These are phyloP conservation scores for Scenedesmus sp. DNA, from an alignment of 163 green algal species.

Conservation along the genomic window DNA sequence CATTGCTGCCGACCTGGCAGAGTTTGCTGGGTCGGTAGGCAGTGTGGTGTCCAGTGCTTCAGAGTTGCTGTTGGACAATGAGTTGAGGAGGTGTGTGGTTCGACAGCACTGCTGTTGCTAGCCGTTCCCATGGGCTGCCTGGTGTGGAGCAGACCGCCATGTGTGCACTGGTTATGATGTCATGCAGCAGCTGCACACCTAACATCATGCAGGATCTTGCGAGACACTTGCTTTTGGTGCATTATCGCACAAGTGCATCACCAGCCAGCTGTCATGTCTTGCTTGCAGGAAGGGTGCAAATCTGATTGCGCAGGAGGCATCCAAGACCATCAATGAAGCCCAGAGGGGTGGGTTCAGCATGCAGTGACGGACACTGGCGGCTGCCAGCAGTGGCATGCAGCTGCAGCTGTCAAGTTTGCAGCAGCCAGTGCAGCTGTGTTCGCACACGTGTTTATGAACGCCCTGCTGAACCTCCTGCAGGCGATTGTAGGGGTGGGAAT, in stretches of 20 bases:
- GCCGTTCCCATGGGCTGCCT: background rate
- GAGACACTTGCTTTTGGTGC: background rate
- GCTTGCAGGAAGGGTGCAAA: constrained; percentile 46
- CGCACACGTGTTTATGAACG: background rate
- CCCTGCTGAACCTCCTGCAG: background rate
- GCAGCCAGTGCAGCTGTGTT: background rate
- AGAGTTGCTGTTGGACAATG: constrained; percentile 47
- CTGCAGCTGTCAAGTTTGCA: background rate
- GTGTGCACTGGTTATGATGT: background rate
- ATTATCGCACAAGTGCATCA: background rate
- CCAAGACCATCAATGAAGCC: constrained; percentile 28
- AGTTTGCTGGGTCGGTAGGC: constrained; percentile 18
- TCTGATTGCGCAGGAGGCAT: constrained; percentile 35
- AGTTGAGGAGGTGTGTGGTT: constrained; percentile 19
- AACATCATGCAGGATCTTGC: background rate
- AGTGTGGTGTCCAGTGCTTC: background rate
- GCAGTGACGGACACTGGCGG: background rate
- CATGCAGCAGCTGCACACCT: background rate
- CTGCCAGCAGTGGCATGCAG: background rate
- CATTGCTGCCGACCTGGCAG: background rate
- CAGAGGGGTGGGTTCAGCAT: constrained; percentile 24
- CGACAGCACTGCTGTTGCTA: background rate
- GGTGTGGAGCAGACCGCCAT: background rate
- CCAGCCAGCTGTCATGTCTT: background rate
- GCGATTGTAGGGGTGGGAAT: background rate